These are phyloP conservation scores for Ceratobasidium sp. DNA, from an alignment of 1,284 basidiomycete species.

Conservation along the genomic window DNA sequence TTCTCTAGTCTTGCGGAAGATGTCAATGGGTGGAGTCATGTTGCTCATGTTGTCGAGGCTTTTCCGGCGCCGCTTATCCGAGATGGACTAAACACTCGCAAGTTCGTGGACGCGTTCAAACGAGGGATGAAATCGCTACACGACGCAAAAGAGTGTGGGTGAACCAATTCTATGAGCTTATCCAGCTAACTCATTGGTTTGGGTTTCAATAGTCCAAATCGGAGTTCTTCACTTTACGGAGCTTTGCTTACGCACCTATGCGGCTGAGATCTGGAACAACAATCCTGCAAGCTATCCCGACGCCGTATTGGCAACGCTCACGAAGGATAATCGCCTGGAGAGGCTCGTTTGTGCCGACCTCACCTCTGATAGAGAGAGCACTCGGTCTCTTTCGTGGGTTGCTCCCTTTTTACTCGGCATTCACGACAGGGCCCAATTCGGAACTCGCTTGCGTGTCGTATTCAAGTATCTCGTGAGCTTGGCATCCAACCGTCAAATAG, in stretches of 20 bases:
- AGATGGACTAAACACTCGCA: slow-evolving; percentile 1
- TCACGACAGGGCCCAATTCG: slow-evolving; percentile 63
- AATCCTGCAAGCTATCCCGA: slow-evolving; percentile 75
- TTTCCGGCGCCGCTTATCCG: not conserved
- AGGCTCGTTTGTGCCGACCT: slow-evolving; percentile 59
- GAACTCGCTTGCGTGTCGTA: slow-evolving; percentile 74
- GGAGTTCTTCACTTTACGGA: slow-evolving; percentile 71
- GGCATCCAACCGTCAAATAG: not conserved
- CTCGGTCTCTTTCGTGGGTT: slow-evolving; percentile 67
- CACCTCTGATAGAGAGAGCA: slow-evolving; percentile 54
- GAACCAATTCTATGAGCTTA: not conserved
- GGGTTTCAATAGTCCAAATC: too few relatives aligned
- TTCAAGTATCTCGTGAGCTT: slow-evolving; percentile 55
- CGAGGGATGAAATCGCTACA: slow-evolving; percentile 24
- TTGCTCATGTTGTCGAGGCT: not conserved
- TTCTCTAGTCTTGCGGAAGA: slow-evolving; percentile 28
- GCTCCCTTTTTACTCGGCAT: slow-evolving; percentile 67
- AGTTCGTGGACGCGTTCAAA: slow-evolving; percentile 12
- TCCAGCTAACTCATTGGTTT: not conserved
- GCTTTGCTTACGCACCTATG: slow-evolving; percentile 65
- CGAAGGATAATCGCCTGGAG: slow-evolving; percentile 74
- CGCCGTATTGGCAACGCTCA: slow-evolving; percentile 82
- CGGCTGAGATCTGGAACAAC: slow-evolving; percentile 69
- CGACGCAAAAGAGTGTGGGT: slow-evolving; percentile 12
- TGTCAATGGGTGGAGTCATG: slow-evolving; percentile 52